These are phyloP conservation scores for Epithele typhae DNA, from an alignment of 768 basidiomycete species.

Conservation along the genomic window DNA sequence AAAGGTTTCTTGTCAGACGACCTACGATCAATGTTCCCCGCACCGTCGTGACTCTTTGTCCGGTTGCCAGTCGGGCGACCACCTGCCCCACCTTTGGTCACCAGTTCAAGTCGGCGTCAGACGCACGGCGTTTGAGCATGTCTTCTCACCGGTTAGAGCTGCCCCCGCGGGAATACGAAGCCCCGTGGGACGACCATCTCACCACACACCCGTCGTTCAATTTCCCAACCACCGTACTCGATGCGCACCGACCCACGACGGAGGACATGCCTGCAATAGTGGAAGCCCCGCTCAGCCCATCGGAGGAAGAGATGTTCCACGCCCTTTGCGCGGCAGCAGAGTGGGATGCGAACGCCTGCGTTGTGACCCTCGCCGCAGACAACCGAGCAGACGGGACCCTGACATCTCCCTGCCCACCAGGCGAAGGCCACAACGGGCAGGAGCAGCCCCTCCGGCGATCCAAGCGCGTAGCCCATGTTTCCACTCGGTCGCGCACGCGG, in stretches of 20 bases:
- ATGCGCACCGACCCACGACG: slow-evolving; percentile 6
- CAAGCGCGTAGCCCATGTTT: slow-evolving; percentile 61
- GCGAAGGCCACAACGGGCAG: slow-evolving; percentile 12
- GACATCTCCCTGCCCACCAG: slow-evolving; percentile 2
- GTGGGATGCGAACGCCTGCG: slow-evolving; percentile 35
- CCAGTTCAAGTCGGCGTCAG: slow-evolving; percentile 51
- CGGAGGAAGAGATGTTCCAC: slow-evolving; percentile 68
- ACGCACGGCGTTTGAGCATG: slow-evolving; percentile 31
- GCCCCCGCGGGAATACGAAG: slow-evolving; percentile 17
- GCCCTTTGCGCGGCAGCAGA: slow-evolving; percentile 43
- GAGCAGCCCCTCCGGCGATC: slow-evolving; percentile 53
- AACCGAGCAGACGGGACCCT: neutral
- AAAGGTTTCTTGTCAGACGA: slow-evolving; percentile 58
- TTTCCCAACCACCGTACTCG: slow-evolving; percentile 12
- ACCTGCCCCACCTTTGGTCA: slow-evolving; percentile 43
- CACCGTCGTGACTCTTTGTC: slow-evolving; percentile 54
- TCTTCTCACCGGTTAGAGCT: slow-evolving; percentile 21
- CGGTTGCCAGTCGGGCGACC: slow-evolving; percentile 26
- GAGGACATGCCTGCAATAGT: slow-evolving; percentile 19
- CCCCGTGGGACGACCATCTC: slow-evolving; percentile 25
- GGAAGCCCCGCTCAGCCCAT: slow-evolving; percentile 58
- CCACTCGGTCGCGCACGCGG: slow-evolving; percentile 43
- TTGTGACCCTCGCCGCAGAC: slow-evolving; percentile 30
- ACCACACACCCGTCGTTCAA: slow-evolving; percentile 21
- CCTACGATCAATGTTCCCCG: slow-evolving; percentile 61